Evolutionary conservation across 2,329 filamentous ascomycete genomes (phyloP).

Genomic region (Stenocarpella maydis): DNA sequence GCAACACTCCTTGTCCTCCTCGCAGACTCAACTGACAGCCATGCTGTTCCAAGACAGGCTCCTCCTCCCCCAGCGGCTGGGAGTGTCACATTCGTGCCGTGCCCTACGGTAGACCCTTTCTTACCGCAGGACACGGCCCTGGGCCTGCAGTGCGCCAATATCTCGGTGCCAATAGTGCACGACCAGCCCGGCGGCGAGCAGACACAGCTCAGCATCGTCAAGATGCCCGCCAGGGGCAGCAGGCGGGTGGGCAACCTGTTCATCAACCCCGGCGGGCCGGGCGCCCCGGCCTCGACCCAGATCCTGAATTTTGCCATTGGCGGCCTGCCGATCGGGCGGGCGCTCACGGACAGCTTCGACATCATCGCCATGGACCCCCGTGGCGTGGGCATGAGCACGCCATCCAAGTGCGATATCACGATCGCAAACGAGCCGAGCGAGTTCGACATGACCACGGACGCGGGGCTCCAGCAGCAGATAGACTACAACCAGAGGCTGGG

Average conservation of each 20-base stretch:
- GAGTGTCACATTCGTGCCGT: slow-evolving; percentile 4
- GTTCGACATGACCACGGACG: slow-evolving; percentile 47
- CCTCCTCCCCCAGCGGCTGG: slow-evolving; percentile 3
- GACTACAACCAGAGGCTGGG: slow-evolving; percentile 50
- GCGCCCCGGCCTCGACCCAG: slow-evolving; percentile 42
- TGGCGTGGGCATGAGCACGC: slow-evolving; percentile 51
- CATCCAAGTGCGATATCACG: slow-evolving; percentile 48
- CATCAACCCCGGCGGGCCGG: slow-evolving; percentile 53
- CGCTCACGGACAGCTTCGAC: slow-evolving; percentile 47
- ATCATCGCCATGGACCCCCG: slow-evolving; percentile 54
- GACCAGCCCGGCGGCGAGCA: slow-evolving; percentile 25
- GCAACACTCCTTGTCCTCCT: neutral
- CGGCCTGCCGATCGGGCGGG: neutral
- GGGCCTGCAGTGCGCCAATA: slow-evolving; percentile 12
- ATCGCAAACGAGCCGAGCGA: slow-evolving; percentile 48
- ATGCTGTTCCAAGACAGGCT: neutral
- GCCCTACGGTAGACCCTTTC: slow-evolving; percentile 20
- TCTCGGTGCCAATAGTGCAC: slow-evolving; percentile 14
- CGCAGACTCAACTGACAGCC: neutral
- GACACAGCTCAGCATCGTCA: slow-evolving; percentile 13
- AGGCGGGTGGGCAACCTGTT: slow-evolving; percentile 47
- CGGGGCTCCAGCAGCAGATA: slow-evolving; percentile 48
- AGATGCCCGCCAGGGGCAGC: slow-evolving; percentile 25
- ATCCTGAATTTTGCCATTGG: slow-evolving; percentile 36
- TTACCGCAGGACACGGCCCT: neutral